Percentiles rank a stretch among this genome's conserved stretches.
Conservation (phyloP, 169 alveolate genomes). For the Plasmodium inui region DNA sequence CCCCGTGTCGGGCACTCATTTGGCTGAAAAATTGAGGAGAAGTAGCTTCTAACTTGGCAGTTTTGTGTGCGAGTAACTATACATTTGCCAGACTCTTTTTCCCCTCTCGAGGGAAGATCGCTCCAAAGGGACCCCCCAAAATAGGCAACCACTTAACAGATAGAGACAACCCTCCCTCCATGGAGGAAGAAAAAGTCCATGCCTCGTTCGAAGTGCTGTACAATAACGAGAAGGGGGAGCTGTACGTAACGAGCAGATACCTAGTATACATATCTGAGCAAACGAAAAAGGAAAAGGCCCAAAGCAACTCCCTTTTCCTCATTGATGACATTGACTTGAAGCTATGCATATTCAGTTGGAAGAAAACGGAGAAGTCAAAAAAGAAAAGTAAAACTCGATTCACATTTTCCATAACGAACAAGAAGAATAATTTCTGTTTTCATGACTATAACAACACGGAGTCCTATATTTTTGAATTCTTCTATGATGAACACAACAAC, state of each 20-base stretch:
- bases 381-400: conserved; percentile 83
- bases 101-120: not conserved
- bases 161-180: not conserved
- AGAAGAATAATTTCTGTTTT: conserved; percentile 64
- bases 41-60: not conserved
- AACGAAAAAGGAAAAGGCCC: conserved; percentile 31
- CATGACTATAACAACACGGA: conserved; percentile 68
- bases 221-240: conserved; percentile 44
- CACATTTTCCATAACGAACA: conserved; percentile 77
- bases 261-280: conserved; percentile 45
- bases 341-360: conserved; percentile 80
- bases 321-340: conserved; percentile 62
- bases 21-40: not conserved
- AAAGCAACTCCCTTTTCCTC: conserved; percentile 28
- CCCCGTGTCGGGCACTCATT: not conserved
- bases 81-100: not conserved
- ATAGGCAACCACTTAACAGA: not conserved
- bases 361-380: conserved; percentile 82
- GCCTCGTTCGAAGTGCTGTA: conserved; percentile 33
- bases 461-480: conserved; percentile 38
- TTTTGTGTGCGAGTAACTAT: not conserved
- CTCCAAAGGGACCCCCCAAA: not conserved
- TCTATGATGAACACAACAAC: conserved; percentile 22
- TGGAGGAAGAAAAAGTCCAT: conserved; percentile 63
- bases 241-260: conserved; percentile 36